Percentiles rank a stretch among this genome's conserved stretches.
Evolutionary conservation across 2,329 filamentous ascomycete species (phyloP).

Genomic region (Colletotrichum tofieldiae): DNA sequence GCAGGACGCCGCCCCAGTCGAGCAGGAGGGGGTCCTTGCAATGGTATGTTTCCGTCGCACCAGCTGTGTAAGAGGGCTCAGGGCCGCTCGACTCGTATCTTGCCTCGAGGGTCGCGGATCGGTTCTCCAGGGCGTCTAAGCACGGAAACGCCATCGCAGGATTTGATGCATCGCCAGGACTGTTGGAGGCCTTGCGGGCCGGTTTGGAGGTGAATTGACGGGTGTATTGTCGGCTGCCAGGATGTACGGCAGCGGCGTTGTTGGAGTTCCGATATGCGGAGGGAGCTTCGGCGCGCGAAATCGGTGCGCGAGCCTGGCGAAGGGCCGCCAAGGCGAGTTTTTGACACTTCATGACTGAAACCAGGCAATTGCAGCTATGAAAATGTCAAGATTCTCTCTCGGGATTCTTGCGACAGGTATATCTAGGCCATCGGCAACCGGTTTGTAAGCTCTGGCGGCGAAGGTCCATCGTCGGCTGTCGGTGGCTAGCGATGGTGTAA

Average conservation of each 20-base stretch:
- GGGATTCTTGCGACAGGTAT: neutral
- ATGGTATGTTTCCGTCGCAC: slow-evolving; percentile 84
- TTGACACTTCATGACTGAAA: slow-evolving; percentile 43
- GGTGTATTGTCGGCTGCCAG: slow-evolving; percentile 26
- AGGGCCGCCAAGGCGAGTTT: slow-evolving; percentile 42
- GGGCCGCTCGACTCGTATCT: slow-evolving; percentile 82
- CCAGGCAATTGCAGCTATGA: neutral
- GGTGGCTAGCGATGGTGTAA: slow-evolving; percentile 37
- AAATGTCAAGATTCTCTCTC: neutral
- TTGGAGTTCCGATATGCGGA: slow-evolving; percentile 27
- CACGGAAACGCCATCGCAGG: slow-evolving; percentile 92
- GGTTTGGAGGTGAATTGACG: slow-evolving; percentile 41
- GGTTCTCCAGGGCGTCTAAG: slow-evolving; percentile 85
- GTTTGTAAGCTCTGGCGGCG: slow-evolving; percentile 36
- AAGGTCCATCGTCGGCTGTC: slow-evolving; percentile 28
- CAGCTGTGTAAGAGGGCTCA: slow-evolving; percentile 94
- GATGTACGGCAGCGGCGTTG: slow-evolving; percentile 4
- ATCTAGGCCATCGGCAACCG: slow-evolving; percentile 8
- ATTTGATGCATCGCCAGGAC: slow-evolving; percentile 73
- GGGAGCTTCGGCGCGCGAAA: slow-evolving; percentile 20
- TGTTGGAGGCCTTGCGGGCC: slow-evolving; percentile 35
- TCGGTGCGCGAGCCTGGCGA: slow-evolving; percentile 35
- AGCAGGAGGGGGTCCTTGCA: slow-evolving; percentile 83
- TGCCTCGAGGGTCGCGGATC: slow-evolving; percentile 81
- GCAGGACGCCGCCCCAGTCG: slow-evolving; percentile 95